A percentile compares a stretch with the other conserved stretches of the same genome.
Evolutionary conservation across 345 rosid genomes (phyloP).

Genomic region (Litchi chinensis): DNA sequence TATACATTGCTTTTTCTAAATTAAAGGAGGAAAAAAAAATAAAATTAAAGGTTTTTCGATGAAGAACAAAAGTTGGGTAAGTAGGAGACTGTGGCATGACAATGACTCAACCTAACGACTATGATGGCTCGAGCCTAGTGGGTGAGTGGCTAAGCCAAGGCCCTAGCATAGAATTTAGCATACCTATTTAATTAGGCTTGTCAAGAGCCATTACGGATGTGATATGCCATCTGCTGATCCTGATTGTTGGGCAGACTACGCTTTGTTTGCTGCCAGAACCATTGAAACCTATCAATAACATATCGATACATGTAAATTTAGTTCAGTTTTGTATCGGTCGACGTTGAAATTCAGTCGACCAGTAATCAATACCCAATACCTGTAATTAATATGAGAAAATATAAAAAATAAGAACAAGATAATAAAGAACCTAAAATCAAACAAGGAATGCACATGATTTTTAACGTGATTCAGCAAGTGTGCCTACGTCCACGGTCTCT

Average conservation of each 20-base stretch:
- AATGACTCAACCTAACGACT: slow-evolving; percentile 17
- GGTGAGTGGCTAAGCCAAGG: slow-evolving; percentile 13
- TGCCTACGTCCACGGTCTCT: no score
- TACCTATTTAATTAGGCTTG: background rate
- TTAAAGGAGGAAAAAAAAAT: background rate
- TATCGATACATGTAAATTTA: background rate
- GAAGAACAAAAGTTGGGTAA: slow-evolving; percentile 35
- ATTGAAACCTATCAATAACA: background rate
- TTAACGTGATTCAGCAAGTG: no score
- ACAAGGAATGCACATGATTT: no score
- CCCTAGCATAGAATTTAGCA: background rate
- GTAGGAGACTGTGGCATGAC: slow-evolving; percentile 21
- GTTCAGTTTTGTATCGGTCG: background rate
- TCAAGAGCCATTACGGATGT: background rate
- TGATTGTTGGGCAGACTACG: background rate
- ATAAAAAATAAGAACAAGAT: no score
- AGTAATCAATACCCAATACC: no score
- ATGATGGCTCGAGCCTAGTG: slow-evolving; percentile 29
- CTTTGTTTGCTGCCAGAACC: background rate
- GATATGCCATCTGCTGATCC: background rate
- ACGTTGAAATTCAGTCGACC: no score
- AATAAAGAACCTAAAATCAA: no score
- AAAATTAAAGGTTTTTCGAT: background rate
- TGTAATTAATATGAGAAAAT: no score
- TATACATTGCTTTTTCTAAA: background rate